Conservation (phyloP, 768 basidiomycete genomes). For the Flagelloscypha sp. region DNA sequence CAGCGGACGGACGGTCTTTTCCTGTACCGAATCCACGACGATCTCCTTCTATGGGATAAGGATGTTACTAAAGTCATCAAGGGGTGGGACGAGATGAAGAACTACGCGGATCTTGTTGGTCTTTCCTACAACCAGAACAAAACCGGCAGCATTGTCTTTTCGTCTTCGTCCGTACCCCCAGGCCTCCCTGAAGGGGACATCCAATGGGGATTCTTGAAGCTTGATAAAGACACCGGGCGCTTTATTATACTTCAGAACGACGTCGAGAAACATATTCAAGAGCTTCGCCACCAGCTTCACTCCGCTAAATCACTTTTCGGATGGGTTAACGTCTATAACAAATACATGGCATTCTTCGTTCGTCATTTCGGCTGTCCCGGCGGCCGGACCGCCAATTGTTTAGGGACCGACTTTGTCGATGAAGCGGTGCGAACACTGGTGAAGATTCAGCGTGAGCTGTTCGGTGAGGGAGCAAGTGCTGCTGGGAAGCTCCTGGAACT, state of each 20-base stretch:
- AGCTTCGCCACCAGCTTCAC: slow-evolving; percentile 28
- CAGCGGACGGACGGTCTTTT: slow-evolving; percentile 31
- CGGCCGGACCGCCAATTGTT: slow-evolving; percentile 24
- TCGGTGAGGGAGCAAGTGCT: slow-evolving; percentile 16
- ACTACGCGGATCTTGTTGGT: slow-evolving; percentile 31
- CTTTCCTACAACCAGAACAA: slow-evolving; percentile 33
- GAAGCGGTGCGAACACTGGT: slow-evolving; percentile 25
- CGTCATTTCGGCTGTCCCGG: slow-evolving; percentile 31
- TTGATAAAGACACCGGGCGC: slow-evolving; percentile 20
- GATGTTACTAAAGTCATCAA: slow-evolving; percentile 22
- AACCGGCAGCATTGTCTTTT: slow-evolving; percentile 32
- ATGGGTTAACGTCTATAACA: slow-evolving; percentile 31
- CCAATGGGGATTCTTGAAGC: slow-evolving; percentile 32
- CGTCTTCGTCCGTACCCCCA: slow-evolving; percentile 15
- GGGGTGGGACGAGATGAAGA: slow-evolving; percentile 34
- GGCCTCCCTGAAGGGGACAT: slow-evolving; percentile 27
- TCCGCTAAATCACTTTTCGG: slow-evolving; percentile 30
- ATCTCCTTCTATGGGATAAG: slow-evolving; percentile 36
- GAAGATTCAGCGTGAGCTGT: slow-evolving; percentile 26
- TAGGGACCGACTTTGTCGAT: slow-evolving; percentile 22
- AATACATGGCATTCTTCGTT: slow-evolving; percentile 30
- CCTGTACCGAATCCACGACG: slow-evolving; percentile 39
- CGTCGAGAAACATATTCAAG: slow-evolving; percentile 27
- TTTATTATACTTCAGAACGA: slow-evolving; percentile 30
- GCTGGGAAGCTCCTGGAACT: slow-evolving; percentile 16